Evolutionary conservation across 1,284 basidiomycete genomes (phyloP).

Genomic region (Melanopsichium pennsylvanicum): DNA sequence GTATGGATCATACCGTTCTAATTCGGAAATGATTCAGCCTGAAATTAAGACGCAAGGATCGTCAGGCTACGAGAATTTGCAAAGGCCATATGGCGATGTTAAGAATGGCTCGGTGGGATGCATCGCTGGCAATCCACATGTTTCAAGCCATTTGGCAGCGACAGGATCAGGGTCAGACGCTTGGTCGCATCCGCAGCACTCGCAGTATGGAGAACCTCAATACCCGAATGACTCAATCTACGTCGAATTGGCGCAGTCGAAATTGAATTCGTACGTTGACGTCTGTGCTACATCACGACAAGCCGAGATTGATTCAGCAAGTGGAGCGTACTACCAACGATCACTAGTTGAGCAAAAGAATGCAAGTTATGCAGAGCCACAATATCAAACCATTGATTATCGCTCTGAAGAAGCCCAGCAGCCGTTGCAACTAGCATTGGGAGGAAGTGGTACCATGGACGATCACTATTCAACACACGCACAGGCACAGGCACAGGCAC

Average conservation of each 20-base stretch:
- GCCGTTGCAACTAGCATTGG: no score
- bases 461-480: no score
- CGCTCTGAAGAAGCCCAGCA: not conserved
- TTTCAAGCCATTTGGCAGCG: not conserved
- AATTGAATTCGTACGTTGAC: not conserved
- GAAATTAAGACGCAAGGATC: not conserved
- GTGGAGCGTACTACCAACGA: no score
- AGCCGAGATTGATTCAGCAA: no score
- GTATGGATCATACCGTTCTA: not conserved
- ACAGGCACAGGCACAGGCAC: no score
- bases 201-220: not conserved
- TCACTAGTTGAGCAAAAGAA: no score
- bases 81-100: not conserved
- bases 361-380: not conserved
- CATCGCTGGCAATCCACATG: not conserved
- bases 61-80: constrained; percentile 1
- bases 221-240: not conserved
- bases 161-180: not conserved
- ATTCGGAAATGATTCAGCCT: not conserved
- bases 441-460: no score
- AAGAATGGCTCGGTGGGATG: not conserved
- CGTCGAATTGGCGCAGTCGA: not conserved
- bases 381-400: not conserved
- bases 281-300: not conserved
- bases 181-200: not conserved